Percentiles rank a stretch among this genome's conserved stretches.
Evolutionary conservation across 768 basidiomycete genomes (phyloP).

Genomic region (Suillus weaverae): DNA sequence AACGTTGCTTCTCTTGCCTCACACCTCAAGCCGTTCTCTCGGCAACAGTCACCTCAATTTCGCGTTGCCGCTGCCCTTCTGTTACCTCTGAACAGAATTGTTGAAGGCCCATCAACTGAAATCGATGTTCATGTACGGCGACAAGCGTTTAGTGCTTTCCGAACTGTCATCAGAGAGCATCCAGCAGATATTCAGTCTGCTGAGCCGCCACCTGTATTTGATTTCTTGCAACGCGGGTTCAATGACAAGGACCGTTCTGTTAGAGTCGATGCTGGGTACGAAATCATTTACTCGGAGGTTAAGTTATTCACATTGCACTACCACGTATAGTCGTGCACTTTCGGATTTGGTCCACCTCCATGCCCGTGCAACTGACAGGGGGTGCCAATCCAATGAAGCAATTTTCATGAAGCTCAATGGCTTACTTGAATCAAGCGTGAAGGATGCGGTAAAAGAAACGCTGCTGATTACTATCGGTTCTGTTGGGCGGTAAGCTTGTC

Average conservation of each 20-base stretch:
- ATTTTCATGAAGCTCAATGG: constrained; percentile 49
- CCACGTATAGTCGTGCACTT: constrained; percentile 40
- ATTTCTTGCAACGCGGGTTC: constrained; percentile 50
- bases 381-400: constrained; percentile 36
- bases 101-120: constrained; percentile 49
- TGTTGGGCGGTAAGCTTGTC: constrained; percentile 43
- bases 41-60: constrained; percentile 29
- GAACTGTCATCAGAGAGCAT: constrained; percentile 45
- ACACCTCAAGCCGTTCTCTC: constrained; percentile 26
- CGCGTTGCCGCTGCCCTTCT: constrained; percentile 33
- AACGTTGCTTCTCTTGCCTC: constrained; percentile 18
- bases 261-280: constrained; percentile 68
- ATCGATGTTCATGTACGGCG: constrained; percentile 49
- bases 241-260: constrained; percentile 56
- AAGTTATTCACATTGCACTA: constrained; percentile 14
- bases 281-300: neutral
- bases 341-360: constrained; percentile 48
- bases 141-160: constrained; percentile 42
- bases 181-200: constrained; percentile 27
- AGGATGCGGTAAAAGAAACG: constrained; percentile 59
- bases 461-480: constrained; percentile 58
- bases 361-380: constrained; percentile 32
- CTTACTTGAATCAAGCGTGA: constrained; percentile 44
- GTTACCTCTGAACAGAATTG: neutral
- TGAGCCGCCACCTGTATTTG: constrained; percentile 31